These are phyloP conservation scores for barley (Hordeum vulgare) DNA, from an alignment of 176 grass and related monocot species.

Conservation along the genomic window DNA sequence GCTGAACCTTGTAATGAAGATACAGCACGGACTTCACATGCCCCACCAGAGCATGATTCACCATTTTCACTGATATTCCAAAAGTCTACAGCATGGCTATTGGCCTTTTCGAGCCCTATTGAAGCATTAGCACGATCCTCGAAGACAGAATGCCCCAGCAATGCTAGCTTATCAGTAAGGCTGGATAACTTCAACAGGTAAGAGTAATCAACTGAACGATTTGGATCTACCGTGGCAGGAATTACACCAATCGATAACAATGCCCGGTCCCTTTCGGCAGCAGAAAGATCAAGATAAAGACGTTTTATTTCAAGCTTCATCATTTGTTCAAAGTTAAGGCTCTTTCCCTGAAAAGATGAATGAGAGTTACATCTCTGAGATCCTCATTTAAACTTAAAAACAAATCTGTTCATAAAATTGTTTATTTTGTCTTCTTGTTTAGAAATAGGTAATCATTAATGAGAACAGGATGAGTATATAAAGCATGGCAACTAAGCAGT, in stretches of 20 bases:
- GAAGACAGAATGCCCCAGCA: constrained; percentile 68
- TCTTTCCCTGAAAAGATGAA: constrained; percentile 62
- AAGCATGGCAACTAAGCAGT: constrained; percentile 1
- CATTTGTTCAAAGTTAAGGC: constrained; percentile 64
- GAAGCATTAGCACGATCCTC: constrained; percentile 88
- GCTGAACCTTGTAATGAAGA: constrained; percentile 38
- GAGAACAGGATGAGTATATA: constrained; percentile 8
- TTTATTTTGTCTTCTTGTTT: neutral
- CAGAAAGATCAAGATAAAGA: constrained; percentile 71
- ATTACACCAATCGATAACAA: constrained; percentile 85
- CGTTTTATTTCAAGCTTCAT: constrained; percentile 97
- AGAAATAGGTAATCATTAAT: constrained; percentile 3
- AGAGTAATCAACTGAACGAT: constrained; percentile 72
- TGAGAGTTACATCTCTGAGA: constrained; percentile 16
- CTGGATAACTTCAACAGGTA: constrained; percentile 67
- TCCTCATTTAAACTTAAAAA: constrained; percentile 12
- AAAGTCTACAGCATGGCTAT: constrained; percentile 57
- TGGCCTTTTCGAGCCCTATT: constrained; percentile 53
- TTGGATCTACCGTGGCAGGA: constrained; percentile 90
- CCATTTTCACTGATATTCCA: constrained; percentile 86
- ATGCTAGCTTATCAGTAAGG: constrained; percentile 75
- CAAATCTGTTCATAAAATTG: neutral
- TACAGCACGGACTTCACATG: constrained; percentile 62
- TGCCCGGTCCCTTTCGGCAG: constrained; percentile 80
- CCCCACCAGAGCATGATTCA: constrained; percentile 60